Base-by-base conservation (phyloP, 352 stramenopile species). In the Thraustochytrium sp. region DNA sequence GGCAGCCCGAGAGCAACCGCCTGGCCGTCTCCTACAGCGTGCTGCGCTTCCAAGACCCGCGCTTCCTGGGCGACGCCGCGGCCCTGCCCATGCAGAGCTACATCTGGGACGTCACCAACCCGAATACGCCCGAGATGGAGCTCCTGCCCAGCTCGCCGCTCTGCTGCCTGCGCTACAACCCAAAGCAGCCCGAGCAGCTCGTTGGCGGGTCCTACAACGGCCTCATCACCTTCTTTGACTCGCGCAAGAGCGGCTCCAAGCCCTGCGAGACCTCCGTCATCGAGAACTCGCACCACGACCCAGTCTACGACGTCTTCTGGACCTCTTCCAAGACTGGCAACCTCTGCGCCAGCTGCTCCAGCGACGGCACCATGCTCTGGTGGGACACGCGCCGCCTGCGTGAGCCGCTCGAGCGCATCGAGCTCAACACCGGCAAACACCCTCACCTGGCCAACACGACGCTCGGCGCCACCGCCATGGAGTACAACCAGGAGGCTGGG, bases 51-150 rank as follows among this genome's bases (percentile, higher is more conserved):
- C 95, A 98, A 86, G 95, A 98, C 84, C 90, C 94, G 37, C 93
- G 96, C 68, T 97, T 97, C 75, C 90, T 85, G 55, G 91, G 88
- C 63, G 68, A 80, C 31, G 18, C 31, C 68, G 87, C 89, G 5
- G n/a, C 61, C 44, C 72, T 88, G 21, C 88, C 87, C 16, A 65
- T 86, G 44, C 82, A 90, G 84, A 90, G 85, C 54, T 98, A 98
- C 86, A 97, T 98, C 76, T 98, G 96, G 96, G 95, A 98, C 84
- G 94, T 98, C 29, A 89, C 95, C 83, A 98, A 98, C 88, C 96
- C 96, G 8, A 98, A 98, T 85, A 97, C 94, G 16, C 95, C 96
- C 38, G 93, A 98, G 85, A 93, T 93, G 37, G 95, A 94, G 44
- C 89, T 98, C 68, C 90, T 94, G 65, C 94, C 95, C 36, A 88